Evolutionary conservation across 257 asterid genomes (phyloP).

Genomic region (Nemophila menziesii): DNA sequence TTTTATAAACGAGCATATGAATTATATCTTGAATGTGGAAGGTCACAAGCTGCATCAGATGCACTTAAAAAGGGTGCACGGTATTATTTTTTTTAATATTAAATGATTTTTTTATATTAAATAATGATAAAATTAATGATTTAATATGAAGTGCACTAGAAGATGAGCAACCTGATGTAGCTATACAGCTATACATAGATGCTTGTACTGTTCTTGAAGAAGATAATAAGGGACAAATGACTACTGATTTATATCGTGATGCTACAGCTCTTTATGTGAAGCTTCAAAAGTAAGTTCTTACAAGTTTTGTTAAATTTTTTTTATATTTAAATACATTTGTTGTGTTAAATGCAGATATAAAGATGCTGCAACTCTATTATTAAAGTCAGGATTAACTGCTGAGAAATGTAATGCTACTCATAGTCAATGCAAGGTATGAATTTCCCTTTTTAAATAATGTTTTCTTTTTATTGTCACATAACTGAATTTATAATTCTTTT

Average conservation of each 20-base stretch:
- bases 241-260: conserved; percentile 88
- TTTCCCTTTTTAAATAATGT: neutral
- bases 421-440: conserved; percentile 89
- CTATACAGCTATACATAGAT: conserved; percentile 71
- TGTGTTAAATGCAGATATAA: conserved; percentile 43
- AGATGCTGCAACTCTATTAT: conserved; percentile 73
- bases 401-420: conserved; percentile 81
- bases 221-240: conserved; percentile 94
- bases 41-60: conserved; percentile 94
- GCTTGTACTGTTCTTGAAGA: conserved; percentile 83
- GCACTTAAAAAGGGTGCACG: conserved; percentile 98
- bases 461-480: neutral
- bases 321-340: conserved; percentile 7
- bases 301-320: neutral
- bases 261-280: conserved; percentile 69
- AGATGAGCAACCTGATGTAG: conserved; percentile 71
- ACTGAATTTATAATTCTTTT: conserved; percentile 2
- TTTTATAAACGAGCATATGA: conserved; percentile 79
- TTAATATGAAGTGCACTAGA: conserved; percentile 57
- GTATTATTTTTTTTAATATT: conserved; percentile 32
- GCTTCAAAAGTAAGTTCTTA: conserved; percentile 77
- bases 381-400: conserved; percentile 76
- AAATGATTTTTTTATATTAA: neutral
- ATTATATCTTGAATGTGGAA: conserved; percentile 77
- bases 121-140: conserved; percentile 2